Base-by-base conservation (phyloP, 2,329 filamentous ascomycete species). In the Neoarthrinium moseri region DNA sequence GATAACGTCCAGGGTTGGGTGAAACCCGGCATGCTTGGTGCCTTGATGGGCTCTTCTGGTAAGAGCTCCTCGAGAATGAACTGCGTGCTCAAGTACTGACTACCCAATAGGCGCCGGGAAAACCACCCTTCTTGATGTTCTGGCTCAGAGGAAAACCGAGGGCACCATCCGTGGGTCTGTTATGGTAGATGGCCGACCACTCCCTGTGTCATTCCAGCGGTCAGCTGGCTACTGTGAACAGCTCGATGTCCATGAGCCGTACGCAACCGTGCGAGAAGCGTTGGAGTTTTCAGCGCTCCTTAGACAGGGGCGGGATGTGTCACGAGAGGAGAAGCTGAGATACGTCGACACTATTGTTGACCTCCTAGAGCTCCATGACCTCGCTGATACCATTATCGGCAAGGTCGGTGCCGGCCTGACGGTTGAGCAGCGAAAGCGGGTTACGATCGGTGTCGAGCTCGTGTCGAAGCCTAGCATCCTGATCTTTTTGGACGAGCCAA, bases 91-190 rank as follows among this genome's bases (percentile, higher is more conserved):
- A n/a, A n/a, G n/a, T n/a, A n/a, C n/a, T n/a, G n/a, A n/a, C n/a
- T n/a, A n/a, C n/a, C n/a, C n/a, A n/a, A n/a, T n/a, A n/a, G n/a
- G 88, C 53, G 89, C 90, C 13, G 89, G 90, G 42, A 95, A 95
- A 67, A 95, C 89, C 0, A 94, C 89, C 0, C 76, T 95, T 3
- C 72, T 95, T 6, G 90, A 95, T 63, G 87, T 90, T 3, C 75
- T 95, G 24, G 90, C 89, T 5, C 87, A 87, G 50, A 81, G 88
- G 55, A 86, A 87, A 48, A 91, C 86, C 1, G 87, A 89, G 67
- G 89, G 89, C 54, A 83, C 86, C 3, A 86, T 92, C 21, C 72
- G 70, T 15, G 89, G 89, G 35, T 83, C 87, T 42, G 86, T 91
- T 73, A 63, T 90, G 49, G 87, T 92, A 13, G 87, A 92, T 52